Evolutionary conservation across 2,329 filamentous ascomycete species (phyloP), one percentile per base, ranked within the genome.

Genomic region (Botryotinia convoluta): DNA sequence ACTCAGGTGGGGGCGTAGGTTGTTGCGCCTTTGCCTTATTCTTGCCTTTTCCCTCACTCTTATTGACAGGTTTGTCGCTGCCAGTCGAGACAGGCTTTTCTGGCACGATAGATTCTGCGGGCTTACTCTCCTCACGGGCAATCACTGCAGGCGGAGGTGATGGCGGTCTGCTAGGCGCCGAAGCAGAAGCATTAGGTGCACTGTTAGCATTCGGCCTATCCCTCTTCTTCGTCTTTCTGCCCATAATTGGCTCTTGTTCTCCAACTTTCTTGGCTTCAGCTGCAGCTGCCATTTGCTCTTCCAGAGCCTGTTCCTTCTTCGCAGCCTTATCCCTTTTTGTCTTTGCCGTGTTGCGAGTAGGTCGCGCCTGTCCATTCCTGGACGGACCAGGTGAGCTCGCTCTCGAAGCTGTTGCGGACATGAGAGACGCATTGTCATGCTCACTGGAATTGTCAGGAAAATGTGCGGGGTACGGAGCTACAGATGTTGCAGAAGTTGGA

Each of bases 201-300:
- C 74, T 80, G 78, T 82, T 83, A 2, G 79, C 74, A 10, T n/a
- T 70, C 10, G 77, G 78, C 78, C 89, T 91, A 78, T 92, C 90
- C 83, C 94, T 95, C 85, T 93, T 89, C 83, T 95, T 96, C 85
- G 94, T 95, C 85, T 94, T 94, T 70, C 93, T 89, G 48, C 92
- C 92, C 67, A 94, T 81, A 59, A 97, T 92, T 0, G 93, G 93
- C 12, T 90, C 93, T 76, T 88, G 85, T 16, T 85, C 84, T 76
- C 86, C 85, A 65, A 86, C 81, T 51, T 80, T 77, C 39, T 76
- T 71, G 51, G 79, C 79, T 37, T 76, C 76, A 45, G 89, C 87
- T 76, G 89, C 87, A 26, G 84, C 83, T 69, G 88, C 85, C 20
- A 85, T 81, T 74, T 91, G 90, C 22, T 83, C 78, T 67, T 86